Conservation (phyloP, 2,329 filamentous ascomycete genomes). For the Macroventuria anomochaeta region DNA sequence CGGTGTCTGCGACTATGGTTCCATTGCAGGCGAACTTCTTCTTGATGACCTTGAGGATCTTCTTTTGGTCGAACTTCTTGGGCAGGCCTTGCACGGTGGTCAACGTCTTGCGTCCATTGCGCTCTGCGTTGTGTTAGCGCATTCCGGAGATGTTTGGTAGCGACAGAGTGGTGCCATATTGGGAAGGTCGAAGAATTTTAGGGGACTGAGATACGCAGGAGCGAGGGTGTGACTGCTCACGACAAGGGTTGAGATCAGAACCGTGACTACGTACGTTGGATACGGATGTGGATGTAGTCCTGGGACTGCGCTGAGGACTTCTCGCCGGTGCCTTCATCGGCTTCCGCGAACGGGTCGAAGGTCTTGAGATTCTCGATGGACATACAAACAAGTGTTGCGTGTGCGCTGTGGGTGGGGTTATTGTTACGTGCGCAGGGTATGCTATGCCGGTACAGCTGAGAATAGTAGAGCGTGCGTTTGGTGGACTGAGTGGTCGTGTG, state of each 20-base stretch:
- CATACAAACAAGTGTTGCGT: constrained; percentile 39
- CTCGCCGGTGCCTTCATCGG: constrained; percentile 98
- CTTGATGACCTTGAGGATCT: constrained; percentile 99
- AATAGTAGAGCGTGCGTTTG: constrained; percentile 9
- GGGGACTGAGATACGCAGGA: neutral
- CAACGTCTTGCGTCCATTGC: constrained; percentile 99
- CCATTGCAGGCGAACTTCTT: constrained; percentile 99
- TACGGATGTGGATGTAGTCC: constrained; percentile 99
- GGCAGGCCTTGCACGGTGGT: constrained; percentile 99
- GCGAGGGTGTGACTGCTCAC: neutral
- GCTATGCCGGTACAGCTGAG: constrained; percentile 11
- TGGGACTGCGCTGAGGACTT: constrained; percentile 81
- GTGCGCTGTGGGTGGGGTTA: constrained; percentile 34
- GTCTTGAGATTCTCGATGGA: constrained; percentile 55
- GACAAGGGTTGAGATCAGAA: neutral
- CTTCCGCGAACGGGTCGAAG: constrained; percentile 99
- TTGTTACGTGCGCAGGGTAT: constrained; percentile 16
- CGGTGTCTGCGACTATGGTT: constrained; percentile 93
- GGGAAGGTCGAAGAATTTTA: constrained; percentile 15
- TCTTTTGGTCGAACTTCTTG: constrained; percentile 99
- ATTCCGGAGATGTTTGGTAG: neutral
- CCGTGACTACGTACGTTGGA: constrained; percentile 75
- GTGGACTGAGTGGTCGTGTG: constrained; percentile 20
- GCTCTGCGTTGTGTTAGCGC: constrained; percentile 70
- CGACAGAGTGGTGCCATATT: constrained; percentile 1